Base-by-base conservation (phyloP, 345 rosid species). In the Dipteronia sinensis region DNA sequence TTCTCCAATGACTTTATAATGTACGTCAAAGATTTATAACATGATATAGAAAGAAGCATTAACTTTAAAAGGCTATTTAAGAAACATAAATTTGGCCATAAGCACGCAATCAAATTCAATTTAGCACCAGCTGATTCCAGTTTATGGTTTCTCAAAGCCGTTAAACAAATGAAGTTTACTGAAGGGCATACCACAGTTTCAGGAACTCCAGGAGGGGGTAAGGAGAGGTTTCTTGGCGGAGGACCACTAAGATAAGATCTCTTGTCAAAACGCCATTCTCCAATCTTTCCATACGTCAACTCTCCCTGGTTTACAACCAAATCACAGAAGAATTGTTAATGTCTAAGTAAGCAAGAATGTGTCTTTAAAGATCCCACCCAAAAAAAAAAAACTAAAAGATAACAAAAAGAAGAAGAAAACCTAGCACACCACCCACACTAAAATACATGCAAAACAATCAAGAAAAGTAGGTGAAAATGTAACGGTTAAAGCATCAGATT, bases 251-350 rank as follows among this genome's bases (percentile, higher is more conserved):
- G 90, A 86, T 85, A 84, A 9, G 91, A 84, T 83, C 97, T 88
- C 90, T 92, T 92, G 82, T 92, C 93, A 56, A 92, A 92, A 51
- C 87, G 88, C 97, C 97, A 92, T 74, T 90, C 94, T 78, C 97
- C 97, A 42, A 90, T 87, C 82, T 83, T 86, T 53, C 97, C 97
- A 71, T 90, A 89, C 8, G 90, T 92, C 79, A 90, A 76, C 81
- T 87, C 75, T 73, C 94, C 96, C 96, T 92, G 72, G 55, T 71
- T 68, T 6, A 47, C 62, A 74, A 27, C 19, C 22, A 27, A 65
- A 47, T 64, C 34, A 16, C 7, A n/a, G 22, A 29, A 62, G 76
- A 16, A 42, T 23, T 42, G 10, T 44, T 17, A 4, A 8, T 16
- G 20, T 40, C 31, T 5, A 44, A 15, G 31, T 5, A 15, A 61